phyloP scores from a whole-genome alignment of 306 rosid genomes.

The Trifolium repens region DNA sequence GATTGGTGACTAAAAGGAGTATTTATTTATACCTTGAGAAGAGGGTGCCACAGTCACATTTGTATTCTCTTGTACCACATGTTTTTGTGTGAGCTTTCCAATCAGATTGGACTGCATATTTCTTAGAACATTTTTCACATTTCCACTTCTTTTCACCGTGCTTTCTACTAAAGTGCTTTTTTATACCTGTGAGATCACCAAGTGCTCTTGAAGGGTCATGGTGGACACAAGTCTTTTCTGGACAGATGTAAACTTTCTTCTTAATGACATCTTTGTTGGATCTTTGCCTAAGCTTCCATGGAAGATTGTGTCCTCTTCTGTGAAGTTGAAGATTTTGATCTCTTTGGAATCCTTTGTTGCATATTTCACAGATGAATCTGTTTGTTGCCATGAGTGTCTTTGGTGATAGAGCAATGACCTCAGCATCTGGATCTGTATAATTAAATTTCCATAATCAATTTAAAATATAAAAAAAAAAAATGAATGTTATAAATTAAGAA shows the following conservation, averaged over 20 bases:
- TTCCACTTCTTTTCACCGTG: conserved; percentile 99
- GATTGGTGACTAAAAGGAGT: conserved; percentile 21
- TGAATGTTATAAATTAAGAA: neutral
- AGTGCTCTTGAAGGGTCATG: conserved; percentile 85
- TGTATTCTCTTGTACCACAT: conserved; percentile 93
- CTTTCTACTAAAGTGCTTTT: conserved; percentile 89
- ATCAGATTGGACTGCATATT: conserved; percentile 93
- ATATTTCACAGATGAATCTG: conserved; percentile 88
- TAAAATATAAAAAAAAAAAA: neutral
- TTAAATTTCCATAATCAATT: neutral
- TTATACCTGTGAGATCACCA: conserved; percentile 94
- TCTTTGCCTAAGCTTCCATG: conserved; percentile 86
- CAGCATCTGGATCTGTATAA: conserved; percentile 94
- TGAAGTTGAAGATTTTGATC: conserved; percentile 97
- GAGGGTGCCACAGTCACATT: conserved; percentile 95
- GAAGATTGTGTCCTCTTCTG: conserved; percentile 89
- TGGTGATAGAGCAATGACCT: conserved; percentile 87
- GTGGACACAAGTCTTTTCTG: conserved; percentile 87
- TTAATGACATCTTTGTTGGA: conserved; percentile 68
- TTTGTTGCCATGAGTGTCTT: conserved; percentile 94
- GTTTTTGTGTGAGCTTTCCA: conserved; percentile 99
- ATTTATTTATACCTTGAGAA: conserved; percentile 68
- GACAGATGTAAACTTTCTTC: conserved; percentile 92
- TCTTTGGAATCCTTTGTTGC: conserved; percentile 97
- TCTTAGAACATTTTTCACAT: conserved; percentile 94